Conservation (phyloP, 495 filamentous ascomycete genomes). For the Cercophora samala region DNA sequence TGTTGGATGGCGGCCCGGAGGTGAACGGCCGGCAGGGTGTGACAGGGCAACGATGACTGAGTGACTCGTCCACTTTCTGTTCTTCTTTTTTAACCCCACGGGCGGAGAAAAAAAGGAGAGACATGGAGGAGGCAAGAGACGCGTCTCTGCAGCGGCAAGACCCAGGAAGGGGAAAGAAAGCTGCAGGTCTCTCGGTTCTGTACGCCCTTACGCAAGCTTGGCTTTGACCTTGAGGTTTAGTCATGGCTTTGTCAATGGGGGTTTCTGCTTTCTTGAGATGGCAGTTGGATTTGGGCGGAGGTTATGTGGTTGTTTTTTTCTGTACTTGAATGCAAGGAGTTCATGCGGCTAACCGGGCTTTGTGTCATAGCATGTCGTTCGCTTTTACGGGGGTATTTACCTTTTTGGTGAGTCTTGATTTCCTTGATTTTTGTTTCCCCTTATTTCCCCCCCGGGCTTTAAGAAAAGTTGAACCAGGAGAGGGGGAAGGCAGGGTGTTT, state of each 20-base stretch:
- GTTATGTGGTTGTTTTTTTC: neutral
- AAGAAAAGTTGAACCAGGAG: neutral
- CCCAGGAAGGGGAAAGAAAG: neutral
- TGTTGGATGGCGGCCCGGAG: no score
- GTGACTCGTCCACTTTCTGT: conserved; percentile 6
- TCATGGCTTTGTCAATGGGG: conserved; percentile 26
- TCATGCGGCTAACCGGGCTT: conserved; percentile 33
- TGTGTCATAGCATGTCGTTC: conserved; percentile 59
- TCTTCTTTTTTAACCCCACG: conserved; percentile 4
- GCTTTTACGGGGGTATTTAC: conserved; percentile 89
- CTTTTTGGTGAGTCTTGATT: conserved; percentile 58
- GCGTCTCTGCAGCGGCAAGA: neutral
- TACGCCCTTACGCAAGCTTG: conserved; percentile 9
- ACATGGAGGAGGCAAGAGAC: neutral
- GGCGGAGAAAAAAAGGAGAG: neutral
- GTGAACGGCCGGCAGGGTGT: neutral
- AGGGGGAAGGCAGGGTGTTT: neutral
- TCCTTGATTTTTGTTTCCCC: neutral
- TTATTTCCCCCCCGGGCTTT: neutral
- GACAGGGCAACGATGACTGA: neutral
- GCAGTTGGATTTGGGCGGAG: conserved; percentile 11
- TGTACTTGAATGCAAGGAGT: conserved; percentile 6
- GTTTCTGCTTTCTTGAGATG: conserved; percentile 16
- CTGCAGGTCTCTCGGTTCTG: conserved; percentile 7
- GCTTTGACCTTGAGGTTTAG: conserved; percentile 7